Conservation (phyloP, 768 basidiomycete species). For the Rhizopogon vesiculosus region DNA sequence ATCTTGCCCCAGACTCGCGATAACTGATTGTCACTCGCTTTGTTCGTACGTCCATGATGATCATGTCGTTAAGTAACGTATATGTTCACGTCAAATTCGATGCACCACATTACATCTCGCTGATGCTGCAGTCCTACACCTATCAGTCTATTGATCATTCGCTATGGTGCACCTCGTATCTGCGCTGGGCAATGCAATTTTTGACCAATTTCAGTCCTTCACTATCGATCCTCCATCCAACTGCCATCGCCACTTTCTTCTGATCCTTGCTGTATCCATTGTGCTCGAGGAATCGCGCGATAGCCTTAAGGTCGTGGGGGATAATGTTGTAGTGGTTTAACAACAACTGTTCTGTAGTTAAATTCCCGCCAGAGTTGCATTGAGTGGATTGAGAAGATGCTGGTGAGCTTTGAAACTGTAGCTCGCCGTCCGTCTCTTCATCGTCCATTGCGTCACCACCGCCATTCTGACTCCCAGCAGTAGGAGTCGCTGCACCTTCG, state of each 20-base stretch:
- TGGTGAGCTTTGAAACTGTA: too few relatives aligned
- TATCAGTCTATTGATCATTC: neutral
- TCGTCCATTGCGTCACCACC: neutral
- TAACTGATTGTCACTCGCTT: constrained; percentile 14
- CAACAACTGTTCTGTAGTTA: too few relatives aligned
- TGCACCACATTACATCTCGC: neutral
- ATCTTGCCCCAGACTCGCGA: constrained; percentile 55
- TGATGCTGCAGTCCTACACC: neutral
- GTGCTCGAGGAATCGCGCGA: neutral
- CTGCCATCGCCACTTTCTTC: neutral
- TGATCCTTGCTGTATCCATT: neutral
- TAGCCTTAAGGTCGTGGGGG: neutral
- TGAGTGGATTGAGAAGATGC: too few relatives aligned
- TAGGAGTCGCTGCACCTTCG: neutral
- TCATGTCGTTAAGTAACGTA: neutral
- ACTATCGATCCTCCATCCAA: neutral
- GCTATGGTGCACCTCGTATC: neutral
- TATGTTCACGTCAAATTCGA: neutral
- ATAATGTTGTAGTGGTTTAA: neutral
- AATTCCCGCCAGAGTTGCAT: too few relatives aligned
- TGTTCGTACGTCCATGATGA: neutral
- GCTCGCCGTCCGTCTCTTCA: neutral
- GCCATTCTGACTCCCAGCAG: neutral
- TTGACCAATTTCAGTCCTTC: neutral
- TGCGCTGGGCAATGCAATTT: neutral